These are phyloP conservation scores for Inonotus hispidus DNA, from an alignment of 1,284 basidiomycete genomes.

Conservation along the genomic window DNA sequence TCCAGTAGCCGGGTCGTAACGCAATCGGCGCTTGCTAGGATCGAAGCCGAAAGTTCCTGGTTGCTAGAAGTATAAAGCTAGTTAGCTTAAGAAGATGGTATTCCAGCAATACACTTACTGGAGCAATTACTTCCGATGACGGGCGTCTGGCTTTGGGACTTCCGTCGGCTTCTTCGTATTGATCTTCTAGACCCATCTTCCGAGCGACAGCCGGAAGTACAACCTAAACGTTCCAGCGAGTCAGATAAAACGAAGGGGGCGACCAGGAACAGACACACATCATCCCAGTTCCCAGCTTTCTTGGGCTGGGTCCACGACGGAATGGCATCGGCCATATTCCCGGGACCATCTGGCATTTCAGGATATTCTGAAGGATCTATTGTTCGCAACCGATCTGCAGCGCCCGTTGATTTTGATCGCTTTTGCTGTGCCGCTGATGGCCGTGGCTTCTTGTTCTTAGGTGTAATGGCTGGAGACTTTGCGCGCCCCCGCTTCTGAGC, in stretches of 20 bases:
- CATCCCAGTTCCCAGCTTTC: slow-evolving; percentile 69
- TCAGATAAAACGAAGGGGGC: not conserved
- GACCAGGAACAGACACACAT: slow-evolving; percentile 40
- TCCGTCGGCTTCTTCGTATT: slow-evolving; percentile 61
- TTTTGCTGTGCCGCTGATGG: slow-evolving; percentile 24
- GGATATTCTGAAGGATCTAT: slow-evolving; percentile 60
- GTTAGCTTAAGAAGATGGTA: slow-evolving; percentile 12
- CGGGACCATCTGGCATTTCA: slow-evolving; percentile 39
- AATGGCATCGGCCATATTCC: slow-evolving; percentile 58
- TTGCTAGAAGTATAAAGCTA: slow-evolving; percentile 40
- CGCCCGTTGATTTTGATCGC: slow-evolving; percentile 29
- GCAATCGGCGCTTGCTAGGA: slow-evolving; percentile 50
- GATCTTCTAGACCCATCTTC: slow-evolving; percentile 69
- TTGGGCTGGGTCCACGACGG: slow-evolving; percentile 74
- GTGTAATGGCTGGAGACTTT: slow-evolving; percentile 37
- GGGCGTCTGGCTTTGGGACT: slow-evolving; percentile 45
- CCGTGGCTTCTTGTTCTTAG: slow-evolving; percentile 36
- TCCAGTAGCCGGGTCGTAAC: slow-evolving; percentile 31
- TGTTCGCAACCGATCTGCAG: slow-evolving; percentile 14
- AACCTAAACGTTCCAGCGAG: slow-evolving; percentile 33
- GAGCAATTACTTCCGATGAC: slow-evolving; percentile 31
- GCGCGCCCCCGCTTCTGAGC: slow-evolving; percentile 30
- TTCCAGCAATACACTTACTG: slow-evolving; percentile 43
- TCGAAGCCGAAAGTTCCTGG: slow-evolving; percentile 80
- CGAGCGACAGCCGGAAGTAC: slow-evolving; percentile 74